phyloP scores from a whole-genome alignment of 345 rosid genomes.

The Populus ilicifolia region DNA sequence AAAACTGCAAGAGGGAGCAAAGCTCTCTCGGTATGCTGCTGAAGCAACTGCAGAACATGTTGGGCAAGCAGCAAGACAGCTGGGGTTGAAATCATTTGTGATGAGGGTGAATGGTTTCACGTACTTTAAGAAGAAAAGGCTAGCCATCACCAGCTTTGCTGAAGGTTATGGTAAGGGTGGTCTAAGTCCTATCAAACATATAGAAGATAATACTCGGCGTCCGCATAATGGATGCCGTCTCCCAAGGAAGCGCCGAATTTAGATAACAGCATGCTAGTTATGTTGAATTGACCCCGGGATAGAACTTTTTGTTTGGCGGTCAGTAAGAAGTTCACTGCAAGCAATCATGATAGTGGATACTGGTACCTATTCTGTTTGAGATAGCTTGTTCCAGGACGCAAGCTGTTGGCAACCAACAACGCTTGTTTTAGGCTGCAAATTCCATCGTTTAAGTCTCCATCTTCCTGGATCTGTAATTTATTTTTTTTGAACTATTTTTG shows the following conservation, averaged over 20 bases:
- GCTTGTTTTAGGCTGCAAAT: too few relatives aligned
- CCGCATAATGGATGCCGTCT: constrained; percentile 92
- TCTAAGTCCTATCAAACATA: constrained; percentile 54
- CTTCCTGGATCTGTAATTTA: too few relatives aligned
- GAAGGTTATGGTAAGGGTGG: constrained; percentile 62
- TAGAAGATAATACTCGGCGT: constrained; percentile 75
- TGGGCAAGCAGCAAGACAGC: constrained; percentile 55
- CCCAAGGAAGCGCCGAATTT: constrained; percentile 71
- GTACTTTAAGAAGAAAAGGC: constrained; percentile 72
- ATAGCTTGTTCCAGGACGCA: background rate
- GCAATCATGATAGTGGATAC: background rate
- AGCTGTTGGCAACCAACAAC: too few relatives aligned
- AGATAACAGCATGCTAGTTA: constrained; percentile 4
- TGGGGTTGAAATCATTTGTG: constrained; percentile 80
- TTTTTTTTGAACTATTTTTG: too few relatives aligned
- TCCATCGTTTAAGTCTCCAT: too few relatives aligned
- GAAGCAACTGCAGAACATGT: constrained; percentile 89
- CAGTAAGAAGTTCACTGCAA: background rate
- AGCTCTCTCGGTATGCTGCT: constrained; percentile 61
- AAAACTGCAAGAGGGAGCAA: constrained; percentile 55
- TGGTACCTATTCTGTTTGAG: background rate
- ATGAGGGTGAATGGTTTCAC: constrained; percentile 79
- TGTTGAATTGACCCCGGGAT: background rate
- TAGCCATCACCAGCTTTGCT: constrained; percentile 68
- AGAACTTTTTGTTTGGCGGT: background rate